Percentiles rank a stretch among this genome's conserved stretches.
phyloP scores from a whole-genome alignment of 331 rosid genomes.

The Cydonia oblonga region DNA sequence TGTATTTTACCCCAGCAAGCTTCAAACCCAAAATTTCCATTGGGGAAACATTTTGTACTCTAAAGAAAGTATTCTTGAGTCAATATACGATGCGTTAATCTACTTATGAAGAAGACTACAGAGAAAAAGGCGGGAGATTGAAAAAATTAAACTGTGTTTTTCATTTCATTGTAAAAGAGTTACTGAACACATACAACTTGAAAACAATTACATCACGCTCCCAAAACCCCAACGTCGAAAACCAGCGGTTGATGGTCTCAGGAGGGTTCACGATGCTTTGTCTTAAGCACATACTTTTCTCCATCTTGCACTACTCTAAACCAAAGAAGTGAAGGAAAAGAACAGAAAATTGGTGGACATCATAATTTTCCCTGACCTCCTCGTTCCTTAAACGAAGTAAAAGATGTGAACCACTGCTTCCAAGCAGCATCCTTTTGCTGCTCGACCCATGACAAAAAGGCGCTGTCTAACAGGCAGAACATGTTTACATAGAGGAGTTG shows the following conservation, averaged over 20 bases:
- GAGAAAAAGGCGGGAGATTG: neutral
- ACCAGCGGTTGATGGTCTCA: neutral
- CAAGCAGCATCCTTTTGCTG: constrained; percentile 92
- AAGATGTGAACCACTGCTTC: constrained; percentile 79
- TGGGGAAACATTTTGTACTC: neutral
- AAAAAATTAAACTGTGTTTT: neutral
- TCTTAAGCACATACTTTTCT: neutral
- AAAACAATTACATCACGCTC: neutral
- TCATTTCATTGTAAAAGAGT: neutral
- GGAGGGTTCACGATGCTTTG: neutral
- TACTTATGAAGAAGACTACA: neutral
- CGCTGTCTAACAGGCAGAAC: constrained; percentile 90
- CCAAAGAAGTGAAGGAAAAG: neutral
- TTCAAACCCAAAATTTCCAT: neutral
- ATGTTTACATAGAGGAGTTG: constrained; percentile 88
- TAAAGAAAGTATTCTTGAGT: neutral
- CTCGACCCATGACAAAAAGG: constrained; percentile 93
- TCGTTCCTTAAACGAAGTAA: constrained; percentile 41
- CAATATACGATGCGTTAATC: neutral
- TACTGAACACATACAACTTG: neutral
- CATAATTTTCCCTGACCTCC: constrained; percentile 19
- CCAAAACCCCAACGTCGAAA: neutral
- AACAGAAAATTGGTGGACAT: neutral
- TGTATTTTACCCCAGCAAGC: neutral
- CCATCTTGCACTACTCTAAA: neutral